Percentiles rank a stretch among this genome's conserved stretches.
phyloP scores from a whole-genome alignment of 148 eudicot species.

The Pouteria glomerata region DNA sequence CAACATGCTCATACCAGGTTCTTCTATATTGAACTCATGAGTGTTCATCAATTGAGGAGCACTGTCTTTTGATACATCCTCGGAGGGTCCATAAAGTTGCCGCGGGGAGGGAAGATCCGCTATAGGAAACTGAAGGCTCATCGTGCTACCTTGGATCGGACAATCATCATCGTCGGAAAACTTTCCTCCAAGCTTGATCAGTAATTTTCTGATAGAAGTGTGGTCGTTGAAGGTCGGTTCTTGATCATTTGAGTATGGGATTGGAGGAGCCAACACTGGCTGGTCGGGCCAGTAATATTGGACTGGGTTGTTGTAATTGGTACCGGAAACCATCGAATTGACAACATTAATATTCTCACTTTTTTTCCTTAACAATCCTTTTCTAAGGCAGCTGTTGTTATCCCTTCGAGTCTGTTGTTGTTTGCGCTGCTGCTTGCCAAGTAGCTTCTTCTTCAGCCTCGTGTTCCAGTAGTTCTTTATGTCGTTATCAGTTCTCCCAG shows the following conservation, averaged over 20 bases:
- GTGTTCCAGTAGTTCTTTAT: conserved; percentile 97
- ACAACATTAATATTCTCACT: too few relatives aligned
- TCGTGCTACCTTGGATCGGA: not conserved
- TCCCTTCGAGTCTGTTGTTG: conserved; percentile 31
- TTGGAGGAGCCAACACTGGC: conserved; percentile 17
- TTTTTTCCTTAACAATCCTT: conserved; percentile 14
- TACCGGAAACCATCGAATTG: conserved; percentile 20
- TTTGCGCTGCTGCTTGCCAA: conserved; percentile 79
- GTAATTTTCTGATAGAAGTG: conserved; percentile 44
- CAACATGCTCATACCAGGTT: too few relatives aligned
- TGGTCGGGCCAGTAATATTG: conserved; percentile 27
- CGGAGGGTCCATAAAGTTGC: conserved; percentile 10
- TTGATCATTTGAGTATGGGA: conserved; percentile 28
- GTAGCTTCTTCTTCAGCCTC: conserved; percentile 78
- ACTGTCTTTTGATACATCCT: too few relatives aligned
- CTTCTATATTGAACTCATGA: too few relatives aligned
- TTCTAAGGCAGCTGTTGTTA: conserved; percentile 9
- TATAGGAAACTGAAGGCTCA: too few relatives aligned
- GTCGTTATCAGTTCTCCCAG: conserved; percentile 93
- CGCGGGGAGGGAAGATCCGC: too few relatives aligned
- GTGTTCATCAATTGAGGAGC: too few relatives aligned
- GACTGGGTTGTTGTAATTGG: conserved; percentile 1
- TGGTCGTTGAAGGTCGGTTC: conserved; percentile 40
- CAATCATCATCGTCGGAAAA: conserved; percentile 15
- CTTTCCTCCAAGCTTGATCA: conserved; percentile 58